Evolutionary conservation across 2,329 filamentous ascomycete genomes (phyloP).

Genomic region (Arthrinium puccinioides): DNA sequence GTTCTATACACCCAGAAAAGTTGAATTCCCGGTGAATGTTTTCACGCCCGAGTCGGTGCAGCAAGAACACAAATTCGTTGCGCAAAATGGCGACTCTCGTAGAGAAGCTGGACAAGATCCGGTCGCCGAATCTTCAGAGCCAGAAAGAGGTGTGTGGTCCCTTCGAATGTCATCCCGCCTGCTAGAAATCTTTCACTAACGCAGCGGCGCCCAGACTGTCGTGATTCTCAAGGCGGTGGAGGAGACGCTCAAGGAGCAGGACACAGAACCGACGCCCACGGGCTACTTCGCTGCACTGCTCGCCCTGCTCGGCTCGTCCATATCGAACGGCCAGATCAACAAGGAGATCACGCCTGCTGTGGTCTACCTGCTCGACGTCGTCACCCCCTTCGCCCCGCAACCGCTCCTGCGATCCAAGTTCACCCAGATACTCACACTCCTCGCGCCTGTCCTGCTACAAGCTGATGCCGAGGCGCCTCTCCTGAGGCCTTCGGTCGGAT

Average conservation of each 20-base stretch:
- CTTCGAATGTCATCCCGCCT: no score
- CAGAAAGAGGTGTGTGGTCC: slow-evolving; percentile 73
- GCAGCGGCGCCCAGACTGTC: slow-evolving; percentile 60
- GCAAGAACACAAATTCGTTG: slow-evolving; percentile 9
- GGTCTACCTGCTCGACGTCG: slow-evolving; percentile 90
- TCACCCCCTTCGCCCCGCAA: slow-evolving; percentile 77
- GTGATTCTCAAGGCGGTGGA: slow-evolving; percentile 88
- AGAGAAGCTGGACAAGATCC: slow-evolving; percentile 95
- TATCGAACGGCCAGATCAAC: slow-evolving; percentile 62
- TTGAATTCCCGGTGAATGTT: neutral
- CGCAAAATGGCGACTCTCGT: slow-evolving; percentile 53
- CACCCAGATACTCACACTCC: slow-evolving; percentile 78
- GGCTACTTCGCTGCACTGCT: slow-evolving; percentile 95
- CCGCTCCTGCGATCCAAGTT: slow-evolving; percentile 92
- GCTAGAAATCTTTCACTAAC: neutral
- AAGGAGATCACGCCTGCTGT: slow-evolving; percentile 79
- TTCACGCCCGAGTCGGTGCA: neutral
- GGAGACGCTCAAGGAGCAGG: slow-evolving; percentile 83
- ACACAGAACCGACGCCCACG: slow-evolving; percentile 74
- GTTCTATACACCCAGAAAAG: slow-evolving; percentile 1
- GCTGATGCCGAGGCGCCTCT: slow-evolving; percentile 81
- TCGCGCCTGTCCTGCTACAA: slow-evolving; percentile 76
- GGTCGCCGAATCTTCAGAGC: slow-evolving; percentile 91
- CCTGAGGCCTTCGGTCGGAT: slow-evolving; percentile 81
- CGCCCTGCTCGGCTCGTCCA: slow-evolving; percentile 74